phyloP scores from a whole-genome alignment of 2,329 filamentous ascomycete genomes.

The Curvularia sp. region DNA sequence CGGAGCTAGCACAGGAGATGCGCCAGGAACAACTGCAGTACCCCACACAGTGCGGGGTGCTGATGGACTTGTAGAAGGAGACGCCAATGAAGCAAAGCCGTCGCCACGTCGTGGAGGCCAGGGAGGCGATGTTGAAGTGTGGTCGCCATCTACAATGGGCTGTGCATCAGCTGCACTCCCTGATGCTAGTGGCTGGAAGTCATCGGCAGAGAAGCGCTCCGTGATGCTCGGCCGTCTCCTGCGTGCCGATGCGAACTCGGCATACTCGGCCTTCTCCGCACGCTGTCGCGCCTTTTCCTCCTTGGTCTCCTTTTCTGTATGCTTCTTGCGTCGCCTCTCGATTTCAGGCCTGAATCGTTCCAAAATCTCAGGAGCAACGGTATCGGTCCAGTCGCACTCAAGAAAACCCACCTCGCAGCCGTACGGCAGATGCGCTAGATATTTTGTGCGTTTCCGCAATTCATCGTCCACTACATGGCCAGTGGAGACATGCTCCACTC shows the following conservation, averaged over 20 bases:
- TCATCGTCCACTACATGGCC: constrained; percentile 88
- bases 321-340: constrained; percentile 75
- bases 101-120: constrained; percentile 62
- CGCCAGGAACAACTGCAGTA: constrained; percentile 70
- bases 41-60: constrained; percentile 88
- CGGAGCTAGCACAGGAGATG: constrained; percentile 62
- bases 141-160: constrained; percentile 40
- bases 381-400: constrained; percentile 94
- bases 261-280: constrained; percentile 79
- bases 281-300: constrained; percentile 86
- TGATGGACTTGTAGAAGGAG: constrained; percentile 81
- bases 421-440: constrained; percentile 82
- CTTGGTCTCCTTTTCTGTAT: constrained; percentile 80
- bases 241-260: constrained; percentile 72
- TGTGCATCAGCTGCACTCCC: constrained; percentile 35
- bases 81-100: constrained; percentile 71
- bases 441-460: constrained; percentile 82
- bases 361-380: constrained; percentile 77
- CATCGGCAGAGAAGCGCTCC: constrained; percentile 59
- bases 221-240: constrained; percentile 62
- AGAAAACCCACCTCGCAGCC: constrained; percentile 92
- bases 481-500: constrained; percentile 87
- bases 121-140: constrained; percentile 55
- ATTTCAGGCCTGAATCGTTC: constrained; percentile 78
- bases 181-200: constrained; percentile 52